phyloP scores from a whole-genome alignment of 441 rosid genomes.

The Pelargonium australe region DNA sequence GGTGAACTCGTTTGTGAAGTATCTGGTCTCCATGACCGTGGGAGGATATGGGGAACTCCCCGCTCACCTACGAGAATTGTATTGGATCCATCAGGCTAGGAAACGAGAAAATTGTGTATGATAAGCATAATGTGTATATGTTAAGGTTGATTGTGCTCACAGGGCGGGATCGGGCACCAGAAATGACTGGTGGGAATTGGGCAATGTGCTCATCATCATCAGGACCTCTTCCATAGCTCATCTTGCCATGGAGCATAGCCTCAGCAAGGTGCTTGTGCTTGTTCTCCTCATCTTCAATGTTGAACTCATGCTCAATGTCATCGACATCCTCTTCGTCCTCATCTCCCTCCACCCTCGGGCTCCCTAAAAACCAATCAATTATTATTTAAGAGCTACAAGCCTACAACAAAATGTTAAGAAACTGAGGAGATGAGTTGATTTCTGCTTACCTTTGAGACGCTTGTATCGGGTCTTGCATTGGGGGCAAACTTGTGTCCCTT shows the following conservation, averaged over 20 bases:
- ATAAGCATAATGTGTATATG: neutral
- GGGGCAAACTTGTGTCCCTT: slow-evolving; percentile 89
- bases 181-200: slow-evolving; percentile 59
- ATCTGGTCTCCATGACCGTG: slow-evolving; percentile 58
- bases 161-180: slow-evolving; percentile 66
- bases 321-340: slow-evolving; percentile 95
- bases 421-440: neutral
- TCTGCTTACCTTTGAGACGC: slow-evolving; percentile 61
- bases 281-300: slow-evolving; percentile 65
- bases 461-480: slow-evolving; percentile 91
- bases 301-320: slow-evolving; percentile 94
- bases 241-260: slow-evolving; percentile 87
- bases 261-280: slow-evolving; percentile 64
- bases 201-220: slow-evolving; percentile 60
- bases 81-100: neutral
- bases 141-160: slow-evolving; percentile 29
- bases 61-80: slow-evolving; percentile 51
- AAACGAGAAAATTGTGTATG: neutral
- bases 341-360: slow-evolving; percentile 91
- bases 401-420: neutral
- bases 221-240: slow-evolving; percentile 97
- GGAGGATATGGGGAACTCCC: slow-evolving; percentile 66
- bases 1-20: slow-evolving; percentile 81
- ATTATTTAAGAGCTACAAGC: too few relatives aligned
- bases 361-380: slow-evolving; percentile 33